A percentile compares a stretch with the other conserved stretches of the same genome.
These are phyloP conservation scores for Maudiozyma barnettii DNA, from an alignment of 805 yeast genomes.

Conservation along the genomic window DNA sequence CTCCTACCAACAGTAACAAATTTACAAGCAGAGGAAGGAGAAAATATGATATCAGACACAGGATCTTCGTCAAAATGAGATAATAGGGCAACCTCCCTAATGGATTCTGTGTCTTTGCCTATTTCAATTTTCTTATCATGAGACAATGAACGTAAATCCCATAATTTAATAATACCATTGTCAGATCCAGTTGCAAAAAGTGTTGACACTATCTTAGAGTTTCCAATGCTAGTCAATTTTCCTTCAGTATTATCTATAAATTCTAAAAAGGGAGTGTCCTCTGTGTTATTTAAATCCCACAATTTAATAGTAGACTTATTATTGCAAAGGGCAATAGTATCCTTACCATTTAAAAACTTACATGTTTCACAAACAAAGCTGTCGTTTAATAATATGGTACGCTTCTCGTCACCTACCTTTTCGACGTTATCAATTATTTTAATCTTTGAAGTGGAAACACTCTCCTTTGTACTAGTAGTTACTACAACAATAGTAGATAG, in stretches of 20 bases:
- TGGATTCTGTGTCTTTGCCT: background rate
- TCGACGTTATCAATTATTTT: slow-evolving; percentile 20
- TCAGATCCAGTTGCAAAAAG: slow-evolving; percentile 25
- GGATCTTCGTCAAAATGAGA: slow-evolving; percentile 20
- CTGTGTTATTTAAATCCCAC: slow-evolving; percentile 20
- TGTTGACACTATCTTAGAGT: slow-evolving; percentile 17
- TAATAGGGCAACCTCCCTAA: slow-evolving; percentile 10
- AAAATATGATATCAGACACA: slow-evolving; percentile 20
- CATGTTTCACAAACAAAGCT: background rate
- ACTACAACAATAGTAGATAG: slow-evolving; percentile 14
- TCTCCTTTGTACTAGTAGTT: slow-evolving; percentile 6
- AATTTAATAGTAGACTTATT: slow-evolving; percentile 21
- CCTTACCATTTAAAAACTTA: background rate
- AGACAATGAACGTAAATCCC: slow-evolving; percentile 22
- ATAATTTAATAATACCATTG: slow-evolving; percentile 23
- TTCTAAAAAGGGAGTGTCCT: slow-evolving; percentile 13
- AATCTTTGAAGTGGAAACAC: slow-evolving; percentile 5
- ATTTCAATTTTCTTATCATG: slow-evolving; percentile 7
- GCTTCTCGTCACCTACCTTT: slow-evolving; percentile 16
- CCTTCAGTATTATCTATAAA: slow-evolving; percentile 16
- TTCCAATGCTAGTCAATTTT: slow-evolving; percentile 13
- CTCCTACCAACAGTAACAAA: slow-evolving; percentile 22
- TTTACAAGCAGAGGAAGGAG: slow-evolving; percentile 16
- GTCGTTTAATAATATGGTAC: slow-evolving; percentile 10
- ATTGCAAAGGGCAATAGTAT: slow-evolving; percentile 18